Evolutionary conservation across 2,329 filamentous ascomycete genomes (phyloP), one percentile per base, ranked within the genome.

Genomic region (Exophiala phaeomuriformis): DNA sequence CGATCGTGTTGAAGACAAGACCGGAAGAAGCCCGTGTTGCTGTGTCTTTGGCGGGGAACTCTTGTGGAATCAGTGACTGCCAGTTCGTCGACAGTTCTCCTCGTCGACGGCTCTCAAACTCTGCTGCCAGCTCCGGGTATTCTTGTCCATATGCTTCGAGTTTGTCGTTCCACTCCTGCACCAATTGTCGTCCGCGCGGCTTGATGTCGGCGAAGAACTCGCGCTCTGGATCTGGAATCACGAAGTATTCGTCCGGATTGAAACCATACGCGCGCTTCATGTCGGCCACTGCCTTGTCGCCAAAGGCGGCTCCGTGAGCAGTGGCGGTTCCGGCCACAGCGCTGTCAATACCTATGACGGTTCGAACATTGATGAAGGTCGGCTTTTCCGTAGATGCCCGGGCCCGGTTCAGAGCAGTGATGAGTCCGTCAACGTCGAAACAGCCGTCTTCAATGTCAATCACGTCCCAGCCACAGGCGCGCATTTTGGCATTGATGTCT

Each of bases 231-330:
- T 80, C 66, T 1, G 67, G 64, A 35, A 80, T 65, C 28, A 71
- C 66, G 52, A 77, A 78, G 50, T 69, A 66, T 56, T 74, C 65
- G 0, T 77, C 72, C 0, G 77, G 71, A 55, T 81, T 69, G 60
- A 80, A 73, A 3, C 75, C 75, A 41, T 73, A 72, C 2, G 65
- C 65, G 40, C 65, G 70, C 70, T 83, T 83, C 66, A 81, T 75
- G n/a, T 74, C 68, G 0, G 71, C 74, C 1, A 84, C 75, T 48
- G 79, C 77, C 1, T 77, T 71, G 1, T 70, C 66, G 4, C 78
- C 80, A 39, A 80, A 78, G 1, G 80, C 77, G 7, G 75, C 80
- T 27, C 80, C 80, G 56, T 84, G 81, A 0, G 80, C 77, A 19
- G 74, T 73, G 2, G 79, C 78, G 9, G 77, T 67, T 3, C 77